Percentiles rank a stretch among this genome's conserved stretches.
Evolutionary conservation across 2,329 filamentous ascomycete genomes (phyloP).

Genomic region (Coniochaeta pulveracea): DNA sequence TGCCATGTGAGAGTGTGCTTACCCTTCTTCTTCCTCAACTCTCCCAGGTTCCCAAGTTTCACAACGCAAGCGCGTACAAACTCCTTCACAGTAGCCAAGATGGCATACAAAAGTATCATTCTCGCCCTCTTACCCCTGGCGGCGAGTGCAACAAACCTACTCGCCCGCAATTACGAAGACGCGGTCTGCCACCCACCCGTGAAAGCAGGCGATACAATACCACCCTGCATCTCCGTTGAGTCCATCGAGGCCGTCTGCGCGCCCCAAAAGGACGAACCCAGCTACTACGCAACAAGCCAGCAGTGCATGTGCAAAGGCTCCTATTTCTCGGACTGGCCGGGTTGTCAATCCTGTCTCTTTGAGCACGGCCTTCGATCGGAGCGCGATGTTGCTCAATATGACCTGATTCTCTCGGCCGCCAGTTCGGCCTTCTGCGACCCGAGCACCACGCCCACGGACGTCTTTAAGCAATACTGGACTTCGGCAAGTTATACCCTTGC

Average conservation of each 20-base stretch:
- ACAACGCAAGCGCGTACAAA: too few species aligned
- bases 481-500: slow-evolving; percentile 11
- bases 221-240: slow-evolving; percentile 21
- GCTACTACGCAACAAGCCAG: slow-evolving; percentile 17
- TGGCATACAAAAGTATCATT: too few species aligned
- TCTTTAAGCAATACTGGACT: slow-evolving; percentile 20
- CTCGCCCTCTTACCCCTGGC: not conserved
- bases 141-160: slow-evolving; percentile 1
- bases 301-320: slow-evolving; percentile 29
- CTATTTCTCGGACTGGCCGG: slow-evolving; percentile 30
- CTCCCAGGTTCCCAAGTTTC: too few species aligned
- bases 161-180: slow-evolving; percentile 11
- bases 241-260: slow-evolving; percentile 21
- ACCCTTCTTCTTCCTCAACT: too few species aligned
- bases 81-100: too few species aligned
- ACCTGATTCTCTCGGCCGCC: slow-evolving; percentile 21
- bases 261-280: slow-evolving; percentile 19
- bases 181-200: slow-evolving; percentile 12
- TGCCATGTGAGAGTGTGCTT: too few species aligned
- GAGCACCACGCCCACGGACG: slow-evolving; percentile 20
- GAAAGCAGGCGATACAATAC: slow-evolving; percentile 7
- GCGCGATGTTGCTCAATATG: slow-evolving; percentile 21
- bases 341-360: slow-evolving; percentile 27
- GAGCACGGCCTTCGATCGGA: slow-evolving; percentile 26
- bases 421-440: slow-evolving; percentile 14